Base-by-base conservation (phyloP, 2,329 filamentous ascomycete genomes). In the Stemphylium lycopersici region DNA sequence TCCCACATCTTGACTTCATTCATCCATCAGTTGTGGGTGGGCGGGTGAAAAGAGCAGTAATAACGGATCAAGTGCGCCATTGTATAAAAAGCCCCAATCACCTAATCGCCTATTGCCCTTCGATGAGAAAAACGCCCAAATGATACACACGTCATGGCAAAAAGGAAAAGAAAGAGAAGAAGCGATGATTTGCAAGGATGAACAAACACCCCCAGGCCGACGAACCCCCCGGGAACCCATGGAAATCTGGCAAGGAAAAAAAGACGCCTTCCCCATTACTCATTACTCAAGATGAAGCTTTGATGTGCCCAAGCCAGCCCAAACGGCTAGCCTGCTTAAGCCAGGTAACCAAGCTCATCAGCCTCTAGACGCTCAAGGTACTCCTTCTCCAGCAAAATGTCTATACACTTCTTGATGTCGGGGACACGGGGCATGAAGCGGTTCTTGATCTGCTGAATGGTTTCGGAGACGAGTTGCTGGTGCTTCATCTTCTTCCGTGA, bases 341-440 rank as follows among this genome's bases (percentile, higher is more conserved):
- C 93, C 62, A 98, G 87, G 76, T 98, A 98, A 52, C 93, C 91
- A 56, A 99, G 84, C 73, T 97, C 92, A 71, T 98, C 95, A 49
- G 91, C 92, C 42, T 98, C 95, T 54, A 98, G 80, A 52, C 95
- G 90, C 81, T 99, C 95, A 43, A 99, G 85, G 71, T 99, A 99
- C 77, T 99, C 95, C 82, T 99, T 99, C 82, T 99, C 95, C 62
- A 99, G 88, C 36, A 99, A 83, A 62, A 96, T 96, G 78, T 99
- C 95, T 74, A 99, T 98, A 77, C 95, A 97, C 81, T 98, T 99
- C 83, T 99, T 99, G 84, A 99, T 99, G 67, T 99, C 95, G 13
- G 86, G 83, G 26, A 99, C 85, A 79, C 96, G 96, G 36, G 95
- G 95, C 53, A 92, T 87, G 77, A 99, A 99, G 36, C 95, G 90